Evolutionary conservation across 768 basidiomycete species (phyloP), one percentile per base, ranked within the genome.

Genomic region (Leucosporidium scottii): DNA sequence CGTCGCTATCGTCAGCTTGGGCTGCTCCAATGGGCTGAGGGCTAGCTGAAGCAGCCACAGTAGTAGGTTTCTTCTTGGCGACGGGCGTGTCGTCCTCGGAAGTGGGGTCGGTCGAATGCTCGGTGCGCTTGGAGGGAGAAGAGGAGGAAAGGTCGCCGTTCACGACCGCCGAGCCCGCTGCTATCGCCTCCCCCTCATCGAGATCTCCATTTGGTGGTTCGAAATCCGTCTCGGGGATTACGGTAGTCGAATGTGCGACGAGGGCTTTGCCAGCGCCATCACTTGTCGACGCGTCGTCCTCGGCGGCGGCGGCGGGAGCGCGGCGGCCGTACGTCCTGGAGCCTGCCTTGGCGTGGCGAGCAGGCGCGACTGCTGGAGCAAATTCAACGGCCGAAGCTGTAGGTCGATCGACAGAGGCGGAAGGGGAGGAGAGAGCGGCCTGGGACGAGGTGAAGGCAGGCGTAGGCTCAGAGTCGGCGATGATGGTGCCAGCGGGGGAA

Each of bases 81-180:
- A 44, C 15, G 39, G 39, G 39, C 39, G 39, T 44, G 39, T 64
- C 69, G 20, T 67, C 66, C 39, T 60, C 63, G 15, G 66, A 64
- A 0, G 69, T 71, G 44, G 69, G 69, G 30, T 66, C 66, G 36
- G 69, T 71, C 62, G 69, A 70, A n/a, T 66, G 69, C 17, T 23
- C 62, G 20, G 31, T 44, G 13, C 51, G 60, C 17, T 48, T 25
- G 4, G 60, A 36, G 18, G 54, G 63, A 17, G 69, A 71, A 27
- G 59, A 61, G 21, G 59, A 58, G 4, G n/a, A 1, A 4, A 44
- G 39, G 39, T 44, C 21, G 13, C 9, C 3, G 20, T 1, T 44
- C 27, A 27, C 15, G 21, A 17, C 25, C 30, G 9, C 12, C 28
- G 28, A 28, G 30, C 28, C 9, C 20, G 23, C 18, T 55, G 48